phyloP scores from a whole-genome alignment of 1,284 basidiomycete genomes.

The Heterobasidion annosum region DNA sequence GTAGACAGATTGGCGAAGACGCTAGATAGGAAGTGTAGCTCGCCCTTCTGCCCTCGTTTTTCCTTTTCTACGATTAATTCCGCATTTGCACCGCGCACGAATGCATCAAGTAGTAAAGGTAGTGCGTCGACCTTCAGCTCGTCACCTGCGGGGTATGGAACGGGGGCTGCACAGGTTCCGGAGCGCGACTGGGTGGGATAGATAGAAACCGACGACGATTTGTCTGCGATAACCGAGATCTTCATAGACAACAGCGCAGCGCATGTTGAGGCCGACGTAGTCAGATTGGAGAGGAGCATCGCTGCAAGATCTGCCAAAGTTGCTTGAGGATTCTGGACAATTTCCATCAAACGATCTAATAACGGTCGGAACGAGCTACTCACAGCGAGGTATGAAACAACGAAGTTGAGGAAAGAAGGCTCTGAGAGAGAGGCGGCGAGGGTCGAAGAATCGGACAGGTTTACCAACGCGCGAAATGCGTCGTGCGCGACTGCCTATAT shows the following conservation, averaged over 20 bases:
- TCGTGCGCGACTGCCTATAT: constrained; percentile 87
- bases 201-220: constrained; percentile 32
- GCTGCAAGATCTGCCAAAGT: constrained; percentile 90
- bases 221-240: constrained; percentile 52
- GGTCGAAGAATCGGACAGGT: constrained; percentile 81
- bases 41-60: constrained; percentile 57
- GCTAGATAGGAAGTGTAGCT: constrained; percentile 82
- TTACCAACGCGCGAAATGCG: constrained; percentile 90
- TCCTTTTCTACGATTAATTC: constrained; percentile 36
- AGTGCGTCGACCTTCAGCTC: constrained; percentile 54
- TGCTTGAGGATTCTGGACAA: constrained; percentile 74
- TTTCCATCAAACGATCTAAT: background rate
- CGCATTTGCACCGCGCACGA: constrained; percentile 61
- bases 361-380: constrained; percentile 19
- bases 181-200: constrained; percentile 72
- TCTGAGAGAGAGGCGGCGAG: constrained; percentile 70
- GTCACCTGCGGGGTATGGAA: constrained; percentile 51
- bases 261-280: constrained; percentile 69
- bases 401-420: constrained; percentile 68
- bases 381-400: constrained; percentile 89
- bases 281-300: constrained; percentile 96
- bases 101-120: constrained; percentile 79
- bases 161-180: constrained; percentile 58
- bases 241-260: constrained; percentile 59
- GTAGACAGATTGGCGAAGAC: constrained; percentile 87